These are phyloP conservation scores for Epichloe bromicola DNA, from an alignment of 2,329 filamentous ascomycete species.

Conservation along the genomic window DNA sequence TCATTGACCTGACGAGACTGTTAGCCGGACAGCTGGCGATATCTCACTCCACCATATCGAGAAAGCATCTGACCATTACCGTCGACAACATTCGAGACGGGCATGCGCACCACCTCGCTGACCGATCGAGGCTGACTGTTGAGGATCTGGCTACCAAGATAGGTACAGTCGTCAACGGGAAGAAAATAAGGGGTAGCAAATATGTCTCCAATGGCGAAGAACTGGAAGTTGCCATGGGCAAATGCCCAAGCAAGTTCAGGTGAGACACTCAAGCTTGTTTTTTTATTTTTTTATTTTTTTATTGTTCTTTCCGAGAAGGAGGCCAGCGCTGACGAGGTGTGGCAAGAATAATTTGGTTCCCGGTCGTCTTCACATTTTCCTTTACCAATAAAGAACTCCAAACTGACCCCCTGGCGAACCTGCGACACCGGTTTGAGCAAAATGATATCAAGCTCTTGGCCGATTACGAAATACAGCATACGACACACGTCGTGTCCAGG, in stretches of 20 bases:
- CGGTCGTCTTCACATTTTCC: slow-evolving; percentile 62
- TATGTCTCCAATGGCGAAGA: slow-evolving; percentile 34
- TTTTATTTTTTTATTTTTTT: too few relatives aligned
- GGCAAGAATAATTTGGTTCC: slow-evolving; percentile 65
- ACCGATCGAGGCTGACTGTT: slow-evolving; percentile 57
- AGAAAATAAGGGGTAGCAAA: slow-evolving; percentile 50
- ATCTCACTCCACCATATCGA: slow-evolving; percentile 70
- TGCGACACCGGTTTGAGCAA: slow-evolving; percentile 57
- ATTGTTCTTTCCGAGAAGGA: background rate
- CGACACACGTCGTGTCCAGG: slow-evolving; percentile 78
- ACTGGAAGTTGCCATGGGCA: slow-evolving; percentile 60
- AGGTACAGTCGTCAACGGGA: slow-evolving; percentile 67
- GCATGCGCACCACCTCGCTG: slow-evolving; percentile 51
- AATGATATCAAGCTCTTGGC: slow-evolving; percentile 79
- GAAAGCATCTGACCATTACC: slow-evolving; percentile 72
- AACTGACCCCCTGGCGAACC: slow-evolving; percentile 46
- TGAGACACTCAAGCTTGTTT: slow-evolving; percentile 16
- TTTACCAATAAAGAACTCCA: slow-evolving; percentile 60
- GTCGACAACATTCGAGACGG: slow-evolving; percentile 52
- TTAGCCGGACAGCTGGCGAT: slow-evolving; percentile 56
- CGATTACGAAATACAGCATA: slow-evolving; percentile 56
- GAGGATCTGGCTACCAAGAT: slow-evolving; percentile 74
- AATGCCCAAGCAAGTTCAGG: slow-evolving; percentile 51
- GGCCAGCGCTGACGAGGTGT: slow-evolving; percentile 2
- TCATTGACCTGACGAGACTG: background rate